phyloP scores from a whole-genome alignment of 2,329 filamentous ascomycete genomes.

The Penicillium sp. region DNA sequence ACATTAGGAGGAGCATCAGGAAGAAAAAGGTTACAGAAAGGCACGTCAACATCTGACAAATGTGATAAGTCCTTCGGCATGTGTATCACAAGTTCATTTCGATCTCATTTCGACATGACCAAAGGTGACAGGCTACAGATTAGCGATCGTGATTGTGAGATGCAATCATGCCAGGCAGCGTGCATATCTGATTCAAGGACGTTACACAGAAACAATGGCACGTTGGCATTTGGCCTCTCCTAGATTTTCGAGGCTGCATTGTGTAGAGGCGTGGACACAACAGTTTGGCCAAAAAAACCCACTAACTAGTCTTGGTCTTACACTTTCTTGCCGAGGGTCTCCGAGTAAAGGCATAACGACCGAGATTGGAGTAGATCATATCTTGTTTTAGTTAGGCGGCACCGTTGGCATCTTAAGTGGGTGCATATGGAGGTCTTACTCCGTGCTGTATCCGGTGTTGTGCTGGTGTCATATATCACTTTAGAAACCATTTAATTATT shows the following conservation, averaged over 20 bases:
- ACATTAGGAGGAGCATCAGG: neutral
- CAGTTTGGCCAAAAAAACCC: neutral
- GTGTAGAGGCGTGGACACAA: neutral
- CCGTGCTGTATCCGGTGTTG: neutral
- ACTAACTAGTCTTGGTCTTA: too few species aligned
- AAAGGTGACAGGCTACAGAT: neutral
- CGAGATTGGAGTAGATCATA: neutral
- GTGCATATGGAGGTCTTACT: neutral
- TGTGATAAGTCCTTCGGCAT: neutral
- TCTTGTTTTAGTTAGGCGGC: neutral
- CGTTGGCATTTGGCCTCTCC: neutral
- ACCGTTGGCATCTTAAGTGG: neutral
- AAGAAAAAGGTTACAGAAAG: neutral
- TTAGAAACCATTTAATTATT: neutral
- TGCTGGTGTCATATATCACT: neutral
- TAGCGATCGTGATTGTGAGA: constrained; percentile 1
- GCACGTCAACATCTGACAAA: neutral
- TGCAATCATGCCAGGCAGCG: neutral
- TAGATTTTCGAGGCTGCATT: neutral
- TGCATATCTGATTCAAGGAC: neutral
- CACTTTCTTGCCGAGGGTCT: neutral
- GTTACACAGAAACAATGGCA: neutral
- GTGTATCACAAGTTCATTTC: neutral
- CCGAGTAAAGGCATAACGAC: neutral
- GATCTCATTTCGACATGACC: neutral